A percentile compares a stretch with the other conserved stretches of the same genome.
These are phyloP conservation scores for Colletotrichum incanum DNA, from an alignment of 2,329 filamentous ascomycete genomes.

Conservation along the genomic window DNA sequence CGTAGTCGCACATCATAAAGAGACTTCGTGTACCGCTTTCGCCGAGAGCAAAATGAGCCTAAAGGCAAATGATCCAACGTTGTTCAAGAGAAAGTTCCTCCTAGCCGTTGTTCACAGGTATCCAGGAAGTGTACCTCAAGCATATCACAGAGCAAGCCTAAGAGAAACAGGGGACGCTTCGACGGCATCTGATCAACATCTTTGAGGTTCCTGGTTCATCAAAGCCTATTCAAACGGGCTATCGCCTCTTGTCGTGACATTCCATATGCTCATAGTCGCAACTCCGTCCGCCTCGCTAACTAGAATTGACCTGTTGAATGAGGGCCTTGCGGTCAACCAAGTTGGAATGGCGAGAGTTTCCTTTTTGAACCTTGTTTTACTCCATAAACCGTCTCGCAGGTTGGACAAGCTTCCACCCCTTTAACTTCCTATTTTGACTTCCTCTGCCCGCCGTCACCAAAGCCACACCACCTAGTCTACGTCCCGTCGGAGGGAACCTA, in stretches of 20 bases:
- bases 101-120: background rate
- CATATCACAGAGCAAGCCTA: background rate
- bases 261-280: background rate
- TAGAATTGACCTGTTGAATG: too few species aligned
- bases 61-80: background rate
- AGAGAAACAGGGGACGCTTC: background rate
- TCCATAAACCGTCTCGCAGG: background rate
- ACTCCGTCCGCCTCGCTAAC: background rate
- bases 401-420: background rate
- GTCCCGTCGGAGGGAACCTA: too few species aligned
- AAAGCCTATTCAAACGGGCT: background rate
- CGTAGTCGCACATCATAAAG: too few species aligned
- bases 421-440: background rate
- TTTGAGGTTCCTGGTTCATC: background rate
- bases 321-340: background rate
- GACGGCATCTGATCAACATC: background rate
- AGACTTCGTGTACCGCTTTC: too few species aligned
- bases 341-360: background rate
- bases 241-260: too few species aligned
- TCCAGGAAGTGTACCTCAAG: background rate
- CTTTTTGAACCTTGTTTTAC: too few species aligned
- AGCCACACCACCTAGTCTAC: background rate
- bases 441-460: too few species aligned
- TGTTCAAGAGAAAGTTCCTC: background rate
- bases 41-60: background rate